Conservation (phyloP, 306 rosid species). For the Dalbergia cultrata region DNA sequence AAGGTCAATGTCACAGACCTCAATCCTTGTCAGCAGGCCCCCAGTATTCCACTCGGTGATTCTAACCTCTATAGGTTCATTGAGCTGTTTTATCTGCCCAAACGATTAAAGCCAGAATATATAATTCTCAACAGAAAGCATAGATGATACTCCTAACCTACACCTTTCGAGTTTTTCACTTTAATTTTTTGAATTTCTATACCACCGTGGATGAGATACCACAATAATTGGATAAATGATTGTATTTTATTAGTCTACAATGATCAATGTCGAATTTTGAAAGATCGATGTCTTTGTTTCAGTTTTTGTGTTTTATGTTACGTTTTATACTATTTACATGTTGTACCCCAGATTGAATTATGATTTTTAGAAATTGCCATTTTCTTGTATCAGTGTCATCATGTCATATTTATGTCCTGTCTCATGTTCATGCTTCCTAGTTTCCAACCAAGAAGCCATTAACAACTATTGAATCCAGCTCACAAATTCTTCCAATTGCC, state of each 20-base stretch:
- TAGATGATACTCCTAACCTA: background rate
- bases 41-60: conserved; percentile 90
- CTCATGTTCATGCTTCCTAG: background rate
- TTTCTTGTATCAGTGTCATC: background rate
- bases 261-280: background rate
- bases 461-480: conserved; percentile 37
- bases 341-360: background rate
- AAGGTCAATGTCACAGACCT: conserved; percentile 57
- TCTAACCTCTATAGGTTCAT: conserved; percentile 76
- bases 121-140: conserved; percentile 22
- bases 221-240: background rate
- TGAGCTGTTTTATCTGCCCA: conserved; percentile 71
- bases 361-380: background rate
- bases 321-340: background rate
- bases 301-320: background rate
- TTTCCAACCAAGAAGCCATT: background rate
- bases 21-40: conserved; percentile 88
- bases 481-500: conserved; percentile 25
- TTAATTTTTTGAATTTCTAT: background rate
- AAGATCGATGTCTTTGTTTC: background rate
- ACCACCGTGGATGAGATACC: background rate
- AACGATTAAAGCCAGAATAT: conserved; percentile 38
- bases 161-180: background rate
- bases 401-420: background rate
- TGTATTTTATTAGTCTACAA: background rate